These are phyloP conservation scores for Caloboletus inedulis DNA, from an alignment of 1,284 basidiomycete species.

Conservation along the genomic window DNA sequence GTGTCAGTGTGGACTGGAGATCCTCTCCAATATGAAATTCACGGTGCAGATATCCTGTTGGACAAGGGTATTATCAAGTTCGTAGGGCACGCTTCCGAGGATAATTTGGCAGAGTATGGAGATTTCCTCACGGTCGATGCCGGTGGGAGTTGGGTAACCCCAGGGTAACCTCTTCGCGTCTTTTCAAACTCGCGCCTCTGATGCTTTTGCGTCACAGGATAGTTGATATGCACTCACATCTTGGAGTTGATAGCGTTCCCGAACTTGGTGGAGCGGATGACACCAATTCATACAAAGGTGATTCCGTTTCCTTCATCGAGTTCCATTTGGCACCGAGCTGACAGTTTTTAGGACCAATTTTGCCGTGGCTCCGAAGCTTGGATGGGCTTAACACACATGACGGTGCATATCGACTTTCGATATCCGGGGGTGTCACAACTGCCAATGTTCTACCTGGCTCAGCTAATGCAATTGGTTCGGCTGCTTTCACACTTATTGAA, in stretches of 20 bases:
- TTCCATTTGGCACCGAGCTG: neutral
- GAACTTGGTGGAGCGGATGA: conserved; percentile 42
- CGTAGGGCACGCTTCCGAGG: conserved; percentile 36
- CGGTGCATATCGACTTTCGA: conserved; percentile 31
- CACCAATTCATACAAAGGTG: conserved; percentile 44
- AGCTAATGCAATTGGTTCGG: conserved; percentile 55
- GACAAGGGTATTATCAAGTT: conserved; percentile 46
- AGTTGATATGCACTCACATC: conserved; percentile 65
- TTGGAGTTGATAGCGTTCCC: conserved; percentile 53
- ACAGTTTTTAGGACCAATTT: conserved; percentile 33
- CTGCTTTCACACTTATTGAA: neutral
- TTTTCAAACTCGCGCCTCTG: neutral
- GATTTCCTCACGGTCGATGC: conserved; percentile 39
- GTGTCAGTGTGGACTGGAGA: conserved; percentile 72
- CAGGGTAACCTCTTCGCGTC: conserved; percentile 31
- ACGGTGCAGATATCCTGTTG: conserved; percentile 46
- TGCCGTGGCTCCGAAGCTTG: conserved; percentile 39
- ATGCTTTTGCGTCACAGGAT: conserved; percentile 27
- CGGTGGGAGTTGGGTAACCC: conserved; percentile 47
- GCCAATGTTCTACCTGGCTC: conserved; percentile 63
- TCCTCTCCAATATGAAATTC: conserved; percentile 48
- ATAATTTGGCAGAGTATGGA: conserved; percentile 21
- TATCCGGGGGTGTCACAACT: conserved; percentile 59
- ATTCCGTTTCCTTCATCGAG: neutral
- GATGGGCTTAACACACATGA: conserved; percentile 36